Conservation (phyloP, 768 basidiomycete species). For the Kwoniella newhampshirensis region DNA sequence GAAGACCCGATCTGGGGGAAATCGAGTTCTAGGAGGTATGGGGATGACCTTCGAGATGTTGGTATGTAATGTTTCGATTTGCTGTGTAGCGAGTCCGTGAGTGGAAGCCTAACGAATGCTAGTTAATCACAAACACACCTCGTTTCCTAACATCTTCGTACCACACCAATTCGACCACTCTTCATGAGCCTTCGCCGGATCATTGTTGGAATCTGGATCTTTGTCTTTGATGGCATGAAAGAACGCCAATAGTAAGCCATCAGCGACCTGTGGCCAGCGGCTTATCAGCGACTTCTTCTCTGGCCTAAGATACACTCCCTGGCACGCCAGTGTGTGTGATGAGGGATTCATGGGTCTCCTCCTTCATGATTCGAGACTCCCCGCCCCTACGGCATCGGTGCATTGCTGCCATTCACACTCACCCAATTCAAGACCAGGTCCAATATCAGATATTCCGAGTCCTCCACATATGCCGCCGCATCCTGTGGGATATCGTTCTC, state of each 20-base stretch:
- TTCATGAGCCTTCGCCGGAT: conserved; percentile 35
- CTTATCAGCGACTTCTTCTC: too few species aligned
- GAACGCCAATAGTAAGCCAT: conserved; percentile 52
- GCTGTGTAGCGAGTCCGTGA: conserved; percentile 23
- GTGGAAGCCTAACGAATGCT: not conserved
- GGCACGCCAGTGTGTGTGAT: conserved; percentile 1
- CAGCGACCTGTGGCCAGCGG: conserved; percentile 37
- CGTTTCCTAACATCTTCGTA: conserved; percentile 45
- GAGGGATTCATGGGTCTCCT: not conserved
- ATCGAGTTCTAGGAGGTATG: conserved; percentile 17
- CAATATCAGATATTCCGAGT: conserved; percentile 50
- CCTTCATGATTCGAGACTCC: too few species aligned
- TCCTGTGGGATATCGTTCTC: conserved; percentile 44
- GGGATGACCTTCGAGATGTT: conserved; percentile 36
- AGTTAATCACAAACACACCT: conserved; percentile 37
- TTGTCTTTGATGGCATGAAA: conserved; percentile 53
- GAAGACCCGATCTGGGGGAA: conserved; percentile 49
- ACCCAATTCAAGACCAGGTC: conserved; percentile 53
- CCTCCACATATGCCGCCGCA: conserved; percentile 43
- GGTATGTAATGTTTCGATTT: conserved; percentile 45
- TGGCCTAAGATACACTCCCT: too few species aligned
- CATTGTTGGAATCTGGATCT: conserved; percentile 47
- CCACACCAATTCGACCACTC: conserved; percentile 54
- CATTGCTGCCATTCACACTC: conserved; percentile 19
- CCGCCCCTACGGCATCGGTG: too few species aligned